These are phyloP conservation scores for Solanum boliviense DNA, from an alignment of 257 asterid species.

Conservation along the genomic window DNA sequence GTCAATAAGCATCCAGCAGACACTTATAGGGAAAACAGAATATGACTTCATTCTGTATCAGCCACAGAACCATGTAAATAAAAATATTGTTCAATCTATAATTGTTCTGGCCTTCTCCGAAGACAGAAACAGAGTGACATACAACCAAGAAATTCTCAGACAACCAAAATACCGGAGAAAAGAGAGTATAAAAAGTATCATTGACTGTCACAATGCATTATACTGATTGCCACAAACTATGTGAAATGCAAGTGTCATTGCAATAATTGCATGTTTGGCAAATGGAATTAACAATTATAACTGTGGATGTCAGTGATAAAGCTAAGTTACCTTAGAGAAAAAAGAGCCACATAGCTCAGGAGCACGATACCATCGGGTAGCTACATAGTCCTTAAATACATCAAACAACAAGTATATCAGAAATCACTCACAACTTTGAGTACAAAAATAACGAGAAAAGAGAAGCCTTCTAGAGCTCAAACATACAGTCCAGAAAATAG, in stretches of 20 bases:
- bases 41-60: background rate
- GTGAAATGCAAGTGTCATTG: background rate
- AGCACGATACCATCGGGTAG: slow-evolving; percentile 98
- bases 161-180: background rate
- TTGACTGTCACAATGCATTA: background rate
- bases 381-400: slow-evolving; percentile 79
- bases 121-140: background rate
- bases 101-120: background rate
- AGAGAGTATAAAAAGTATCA: background rate
- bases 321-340: slow-evolving; percentile 77
- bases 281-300: background rate
- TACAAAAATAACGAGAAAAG: background rate
- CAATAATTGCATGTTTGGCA: background rate
- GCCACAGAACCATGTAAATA: background rate
- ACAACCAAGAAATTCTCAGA: background rate
- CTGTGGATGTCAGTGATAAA: background rate
- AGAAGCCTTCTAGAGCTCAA: slow-evolving; percentile 4
- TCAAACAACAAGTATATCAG: background rate
- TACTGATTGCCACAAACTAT: background rate
- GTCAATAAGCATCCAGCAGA: background rate
- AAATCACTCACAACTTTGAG: background rate
- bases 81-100: background rate
- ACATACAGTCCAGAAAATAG: slow-evolving; percentile 95
- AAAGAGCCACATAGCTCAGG: slow-evolving; percentile 97
- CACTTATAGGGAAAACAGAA: background rate